phyloP scores from a whole-genome alignment of 108 stramenopile genomes.

The Seminavis robusta region DNA sequence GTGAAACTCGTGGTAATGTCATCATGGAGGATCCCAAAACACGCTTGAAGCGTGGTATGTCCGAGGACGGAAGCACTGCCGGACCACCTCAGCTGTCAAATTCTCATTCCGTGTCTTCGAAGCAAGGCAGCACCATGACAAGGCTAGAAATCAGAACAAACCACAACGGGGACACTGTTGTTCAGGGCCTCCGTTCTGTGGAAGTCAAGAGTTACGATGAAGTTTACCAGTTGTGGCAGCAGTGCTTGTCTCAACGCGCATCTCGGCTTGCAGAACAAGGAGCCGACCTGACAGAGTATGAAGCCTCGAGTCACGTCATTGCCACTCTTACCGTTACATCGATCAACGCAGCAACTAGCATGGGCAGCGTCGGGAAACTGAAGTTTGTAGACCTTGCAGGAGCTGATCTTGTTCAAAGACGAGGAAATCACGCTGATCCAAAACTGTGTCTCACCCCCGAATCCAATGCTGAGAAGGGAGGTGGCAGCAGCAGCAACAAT shows the following conservation, averaged over 20 bases:
- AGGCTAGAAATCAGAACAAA: constrained; percentile 83
- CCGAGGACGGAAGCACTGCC: constrained; percentile 14
- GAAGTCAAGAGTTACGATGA: constrained; percentile 61
- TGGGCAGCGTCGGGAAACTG: constrained; percentile 60
- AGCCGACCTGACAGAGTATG: constrained; percentile 29
- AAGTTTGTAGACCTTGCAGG: constrained; percentile 84
- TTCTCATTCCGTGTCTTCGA: no score
- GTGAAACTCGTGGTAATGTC: constrained; percentile 53
- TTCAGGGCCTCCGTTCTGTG: constrained; percentile 69
- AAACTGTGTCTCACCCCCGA: constrained; percentile 16
- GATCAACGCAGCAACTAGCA: constrained; percentile 70
- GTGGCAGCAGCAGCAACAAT: constrained; percentile 22
- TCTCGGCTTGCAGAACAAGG: constrained; percentile 46
- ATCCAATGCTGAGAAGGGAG: not conserved
- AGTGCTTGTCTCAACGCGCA: constrained; percentile 41
- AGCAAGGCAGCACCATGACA: no score
- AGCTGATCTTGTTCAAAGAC: constrained; percentile 42
- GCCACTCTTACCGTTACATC: constrained; percentile 68
- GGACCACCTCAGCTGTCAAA: no score
- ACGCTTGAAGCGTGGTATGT: constrained; percentile 19
- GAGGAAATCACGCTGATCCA: not conserved
- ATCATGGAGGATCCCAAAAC: constrained; percentile 29
- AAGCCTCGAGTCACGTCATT: constrained; percentile 52
- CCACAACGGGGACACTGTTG: constrained; percentile 79
- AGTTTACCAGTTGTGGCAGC: constrained; percentile 48